Base-by-base conservation (phyloP, 257 asterid species). In the Solanum commersonii region DNA sequence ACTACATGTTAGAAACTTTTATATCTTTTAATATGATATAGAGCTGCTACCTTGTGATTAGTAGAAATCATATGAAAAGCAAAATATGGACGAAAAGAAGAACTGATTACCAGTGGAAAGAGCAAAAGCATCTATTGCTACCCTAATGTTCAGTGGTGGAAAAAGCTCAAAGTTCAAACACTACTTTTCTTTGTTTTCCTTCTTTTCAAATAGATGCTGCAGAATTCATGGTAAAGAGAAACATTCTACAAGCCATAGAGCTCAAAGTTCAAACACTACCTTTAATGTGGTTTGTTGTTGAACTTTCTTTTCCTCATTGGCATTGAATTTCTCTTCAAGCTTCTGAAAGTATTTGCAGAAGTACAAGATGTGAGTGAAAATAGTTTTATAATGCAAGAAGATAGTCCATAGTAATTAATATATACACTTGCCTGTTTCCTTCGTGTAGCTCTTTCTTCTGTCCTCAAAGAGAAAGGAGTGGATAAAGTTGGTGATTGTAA, bases 401-500 rank as follows among this genome's bases (percentile, higher is more conserved):
- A 76, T 13, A 3, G 37, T 31, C 70, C 85, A 82, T 38, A 46
- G 37, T 35, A 63, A 23, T 10, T 27, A 49, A 22, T 52, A n/a
- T 34, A 49, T 78, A 27, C 12, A 46, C 93, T 88, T 91, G 91
- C 99, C 98, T 97, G 98, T 91, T 95, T 95, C 88, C 99, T 94
- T 93, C 90, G 94, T 86, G 98, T 90, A 87, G 98, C 96, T 90
- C 99, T 93, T 90, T 95, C 98, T 92, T 95, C 98, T 38, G 97
- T 96, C 85, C 96, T 89, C 90, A 97, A 90, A 23, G 90, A 79
- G 72, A 97, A 94, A 16, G 99, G 99, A 87, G 98, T 92, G 56
- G 96, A 91, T 33, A 89, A 77, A 59, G 93, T 87, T 56, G 98
- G 98, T 12, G 98, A 93, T 88, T 93, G 98, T 86, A 95, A 84